Percentiles rank a stretch among this genome's conserved stretches.
Evolutionary conservation across 2,329 filamentous ascomycete genomes (phyloP).

Genomic region (Pyrenophora teres): DNA sequence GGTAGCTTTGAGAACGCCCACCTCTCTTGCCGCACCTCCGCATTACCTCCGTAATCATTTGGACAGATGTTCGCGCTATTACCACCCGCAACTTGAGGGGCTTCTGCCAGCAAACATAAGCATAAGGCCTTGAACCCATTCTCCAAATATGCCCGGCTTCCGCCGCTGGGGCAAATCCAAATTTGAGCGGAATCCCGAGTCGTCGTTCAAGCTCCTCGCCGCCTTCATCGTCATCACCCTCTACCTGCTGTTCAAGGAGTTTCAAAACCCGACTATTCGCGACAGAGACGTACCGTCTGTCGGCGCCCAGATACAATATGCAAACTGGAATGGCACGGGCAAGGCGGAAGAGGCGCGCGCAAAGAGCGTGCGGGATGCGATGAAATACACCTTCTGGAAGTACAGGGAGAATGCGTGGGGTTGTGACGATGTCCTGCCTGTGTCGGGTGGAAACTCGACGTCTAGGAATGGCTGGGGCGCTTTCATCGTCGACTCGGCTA

Average conservation of each 20-base stretch:
- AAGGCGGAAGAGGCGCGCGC: conserved; percentile 43
- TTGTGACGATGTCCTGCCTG: conserved; percentile 47
- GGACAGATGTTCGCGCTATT: conserved; percentile 32
- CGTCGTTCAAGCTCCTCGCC: conserved; percentile 50
- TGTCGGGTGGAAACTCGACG: conserved; percentile 43
- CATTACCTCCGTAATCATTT: conserved; percentile 23
- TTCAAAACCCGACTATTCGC: conserved; percentile 39
- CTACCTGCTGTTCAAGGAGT: conserved; percentile 48
- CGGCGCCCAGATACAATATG: conserved; percentile 42
- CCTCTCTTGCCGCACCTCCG: conserved; percentile 15
- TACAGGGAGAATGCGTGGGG: conserved; percentile 50
- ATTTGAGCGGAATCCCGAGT: conserved; percentile 47
- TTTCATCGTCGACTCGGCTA: conserved; percentile 50
- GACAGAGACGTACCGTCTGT: conserved; percentile 12
- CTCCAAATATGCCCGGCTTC: conserved; percentile 40
- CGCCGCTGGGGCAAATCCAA: conserved; percentile 46
- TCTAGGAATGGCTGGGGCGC: conserved; percentile 51
- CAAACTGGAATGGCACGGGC: conserved; percentile 43
- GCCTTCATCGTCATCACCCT: conserved; percentile 48
- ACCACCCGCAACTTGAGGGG: conserved; percentile 23
- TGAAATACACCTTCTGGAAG: conserved; percentile 49
- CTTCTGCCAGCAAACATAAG: conserved; percentile 4
- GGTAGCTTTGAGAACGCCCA: conserved; percentile 1
- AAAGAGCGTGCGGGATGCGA: conserved; percentile 43
- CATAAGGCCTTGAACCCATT: conserved; percentile 10